Evolutionary conservation across 768 basidiomycete genomes (phyloP).

Genomic region (Lepiota brunneoincarnata): DNA sequence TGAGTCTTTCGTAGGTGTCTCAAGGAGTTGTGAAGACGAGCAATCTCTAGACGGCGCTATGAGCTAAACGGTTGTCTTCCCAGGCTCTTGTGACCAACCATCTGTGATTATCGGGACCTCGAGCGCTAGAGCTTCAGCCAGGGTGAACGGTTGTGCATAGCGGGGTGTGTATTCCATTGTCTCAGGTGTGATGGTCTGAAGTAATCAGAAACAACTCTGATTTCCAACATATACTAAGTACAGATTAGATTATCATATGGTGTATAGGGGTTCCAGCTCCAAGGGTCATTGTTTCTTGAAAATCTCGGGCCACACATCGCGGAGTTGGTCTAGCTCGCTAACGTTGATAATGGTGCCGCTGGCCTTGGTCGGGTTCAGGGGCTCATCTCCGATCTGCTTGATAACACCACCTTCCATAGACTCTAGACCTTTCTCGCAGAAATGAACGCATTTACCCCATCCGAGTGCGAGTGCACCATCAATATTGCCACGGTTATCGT

Average conservation of each 20-base stretch:
- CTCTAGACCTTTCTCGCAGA: slow-evolving; percentile 66
- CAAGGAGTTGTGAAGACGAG: slow-evolving; percentile 72
- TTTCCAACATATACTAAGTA: background rate
- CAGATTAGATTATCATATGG: background rate
- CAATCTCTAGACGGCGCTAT: slow-evolving; percentile 53
- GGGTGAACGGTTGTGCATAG: slow-evolving; percentile 73
- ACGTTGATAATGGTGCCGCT: slow-evolving; percentile 52
- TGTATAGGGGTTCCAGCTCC: background rate
- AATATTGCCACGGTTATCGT: slow-evolving; percentile 73
- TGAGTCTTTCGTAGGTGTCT: slow-evolving; percentile 63
- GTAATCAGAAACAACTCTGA: background rate
- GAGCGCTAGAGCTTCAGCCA: slow-evolving; percentile 59
- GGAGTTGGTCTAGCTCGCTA: slow-evolving; percentile 59
- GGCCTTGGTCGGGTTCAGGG: slow-evolving; percentile 26
- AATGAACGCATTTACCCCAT: slow-evolving; percentile 77
- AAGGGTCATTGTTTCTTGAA: slow-evolving; percentile 38
- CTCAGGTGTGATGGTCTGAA: background rate
- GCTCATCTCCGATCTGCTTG: slow-evolving; percentile 43
- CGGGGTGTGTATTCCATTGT: slow-evolving; percentile 66
- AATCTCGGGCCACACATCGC: slow-evolving; percentile 72
- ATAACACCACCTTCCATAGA: slow-evolving; percentile 60
- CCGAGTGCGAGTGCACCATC: slow-evolving; percentile 60
- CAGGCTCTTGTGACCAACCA: slow-evolving; percentile 41
- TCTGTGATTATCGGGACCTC: slow-evolving; percentile 68
- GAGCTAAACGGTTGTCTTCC: background rate